phyloP scores from a whole-genome alignment of 306 rosid species.

The Vachellia collinsii region DNA sequence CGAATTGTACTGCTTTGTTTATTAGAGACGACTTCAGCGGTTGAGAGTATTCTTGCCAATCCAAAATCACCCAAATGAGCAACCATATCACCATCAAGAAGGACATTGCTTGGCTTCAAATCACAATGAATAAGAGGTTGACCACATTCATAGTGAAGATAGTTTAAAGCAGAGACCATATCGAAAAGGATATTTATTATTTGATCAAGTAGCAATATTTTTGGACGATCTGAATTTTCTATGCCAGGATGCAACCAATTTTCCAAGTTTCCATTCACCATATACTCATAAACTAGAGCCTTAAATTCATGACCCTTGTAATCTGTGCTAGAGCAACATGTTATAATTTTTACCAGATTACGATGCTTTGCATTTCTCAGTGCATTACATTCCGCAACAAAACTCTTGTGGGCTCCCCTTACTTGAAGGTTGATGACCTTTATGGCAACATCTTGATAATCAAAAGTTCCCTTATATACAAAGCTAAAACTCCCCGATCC shows the following conservation, averaged over 20 bases:
- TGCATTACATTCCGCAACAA: background rate
- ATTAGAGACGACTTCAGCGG: background rate
- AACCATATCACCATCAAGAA: background rate
- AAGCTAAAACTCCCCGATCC: background rate
- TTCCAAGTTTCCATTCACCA: background rate
- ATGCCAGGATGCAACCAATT: background rate
- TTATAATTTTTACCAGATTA: background rate
- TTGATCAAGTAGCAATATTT: background rate
- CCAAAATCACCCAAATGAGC: background rate
- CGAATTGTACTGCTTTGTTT: background rate
- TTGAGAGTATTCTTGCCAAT: background rate
- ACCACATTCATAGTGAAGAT: background rate
- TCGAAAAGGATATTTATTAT: background rate
- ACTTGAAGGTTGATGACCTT: no score
- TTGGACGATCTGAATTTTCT: background rate
- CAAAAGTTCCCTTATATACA: background rate
- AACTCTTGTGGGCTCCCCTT: background rate
- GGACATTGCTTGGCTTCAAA: background rate
- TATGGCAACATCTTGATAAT: background rate
- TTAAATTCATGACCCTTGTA: background rate
- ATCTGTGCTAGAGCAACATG: background rate
- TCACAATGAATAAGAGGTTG: background rate
- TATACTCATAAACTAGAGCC: background rate
- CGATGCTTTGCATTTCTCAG: background rate
- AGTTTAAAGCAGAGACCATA: background rate